Evolutionary conservation across 768 basidiomycete species (phyloP), one percentile per base, ranked within the genome.

Genomic region (Paxillus ammoniavirescens): DNA sequence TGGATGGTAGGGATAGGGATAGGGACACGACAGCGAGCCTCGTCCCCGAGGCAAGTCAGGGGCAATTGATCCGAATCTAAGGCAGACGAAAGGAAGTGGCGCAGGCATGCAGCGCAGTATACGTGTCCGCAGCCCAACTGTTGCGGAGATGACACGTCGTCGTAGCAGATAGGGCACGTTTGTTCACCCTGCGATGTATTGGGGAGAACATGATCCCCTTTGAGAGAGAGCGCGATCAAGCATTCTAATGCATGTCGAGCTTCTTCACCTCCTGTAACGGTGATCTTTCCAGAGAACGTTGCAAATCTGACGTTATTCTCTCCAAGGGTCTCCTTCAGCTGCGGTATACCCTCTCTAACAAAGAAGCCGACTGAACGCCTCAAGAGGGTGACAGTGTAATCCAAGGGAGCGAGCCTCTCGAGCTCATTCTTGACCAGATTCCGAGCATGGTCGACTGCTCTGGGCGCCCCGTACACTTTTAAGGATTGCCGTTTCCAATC

Each of bases 31-130:
- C 90, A 92, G 43, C 68, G 78, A 5, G 77, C 81, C n/a, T 81
- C 79, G 53, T 82, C 72, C 8, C 85, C 90, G 0, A 91, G 73
- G 59, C 90, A 92, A 7, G 69, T 78, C 33, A 91, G 64, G 3
- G 91, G 89, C 63, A 91, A 86, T 5, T 72, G 70, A 31, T 78
- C 78, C 46, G 74, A 79, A 28, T 83, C 79, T 26, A 77, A 64
- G 1, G 86, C 75, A 1, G 87, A 79, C 13, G 68, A 68, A 31
- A 91, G 72, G 59, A 87, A 87, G 47, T 75, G 72, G 13, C 69
- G 61, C 10, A 91, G 61, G 55, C 90, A 92, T 0, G 73, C 62
- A 15, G 77, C 75, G 61, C 90, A 92, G 76, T 83, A 89, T 0
- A 60, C 54, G 61, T 92, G 89, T 0, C 85, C 82, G 55, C 90